Evolutionary conservation across 176 grass and related monocot genomes (phyloP).

Genomic region (Carex kokanica): DNA sequence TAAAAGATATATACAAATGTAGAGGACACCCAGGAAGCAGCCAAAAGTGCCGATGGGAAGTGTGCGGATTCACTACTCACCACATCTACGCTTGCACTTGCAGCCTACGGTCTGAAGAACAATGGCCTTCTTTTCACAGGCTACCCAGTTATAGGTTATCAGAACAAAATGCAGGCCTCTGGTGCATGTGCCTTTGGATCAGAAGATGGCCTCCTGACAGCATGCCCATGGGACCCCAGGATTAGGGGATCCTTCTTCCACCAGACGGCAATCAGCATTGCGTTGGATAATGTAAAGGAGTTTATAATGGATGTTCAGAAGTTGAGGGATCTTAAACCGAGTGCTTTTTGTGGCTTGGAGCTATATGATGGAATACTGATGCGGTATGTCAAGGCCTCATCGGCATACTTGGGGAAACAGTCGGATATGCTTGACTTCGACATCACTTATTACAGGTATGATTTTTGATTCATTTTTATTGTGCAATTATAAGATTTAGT

Average conservation of each 20-base stretch:
- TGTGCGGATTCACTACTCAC: slow-evolving; percentile 26
- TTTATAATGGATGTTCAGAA: slow-evolving; percentile 44
- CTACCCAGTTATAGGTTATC: slow-evolving; percentile 57
- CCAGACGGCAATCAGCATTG: slow-evolving; percentile 39
- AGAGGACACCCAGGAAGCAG: neutral
- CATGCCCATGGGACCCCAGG: slow-evolving; percentile 51
- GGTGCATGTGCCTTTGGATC: slow-evolving; percentile 35
- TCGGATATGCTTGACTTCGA: slow-evolving; percentile 48
- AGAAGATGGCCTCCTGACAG: slow-evolving; percentile 49
- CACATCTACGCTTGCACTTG: neutral
- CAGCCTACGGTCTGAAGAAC: slow-evolving; percentile 26
- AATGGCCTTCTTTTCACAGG: slow-evolving; percentile 40
- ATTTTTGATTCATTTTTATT: neutral
- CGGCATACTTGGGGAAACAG: slow-evolving; percentile 48
- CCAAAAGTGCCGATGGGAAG: neutral
- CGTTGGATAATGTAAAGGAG: slow-evolving; percentile 17
- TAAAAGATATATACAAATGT: neutral
- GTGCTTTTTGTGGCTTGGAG: slow-evolving; percentile 38
- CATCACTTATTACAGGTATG: slow-evolving; percentile 50
- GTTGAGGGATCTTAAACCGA: slow-evolving; percentile 42
- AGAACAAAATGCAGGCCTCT: slow-evolving; percentile 53
- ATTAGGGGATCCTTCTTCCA: slow-evolving; percentile 35
- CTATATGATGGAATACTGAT: slow-evolving; percentile 40
- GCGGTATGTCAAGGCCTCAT: slow-evolving; percentile 40
- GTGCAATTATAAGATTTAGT: neutral